A percentile compares a stretch with the other conserved stretches of the same genome.
Evolutionary conservation across 495 filamentous ascomycete species (phyloP).

Genomic region (Aspergillus olivimuriae): DNA sequence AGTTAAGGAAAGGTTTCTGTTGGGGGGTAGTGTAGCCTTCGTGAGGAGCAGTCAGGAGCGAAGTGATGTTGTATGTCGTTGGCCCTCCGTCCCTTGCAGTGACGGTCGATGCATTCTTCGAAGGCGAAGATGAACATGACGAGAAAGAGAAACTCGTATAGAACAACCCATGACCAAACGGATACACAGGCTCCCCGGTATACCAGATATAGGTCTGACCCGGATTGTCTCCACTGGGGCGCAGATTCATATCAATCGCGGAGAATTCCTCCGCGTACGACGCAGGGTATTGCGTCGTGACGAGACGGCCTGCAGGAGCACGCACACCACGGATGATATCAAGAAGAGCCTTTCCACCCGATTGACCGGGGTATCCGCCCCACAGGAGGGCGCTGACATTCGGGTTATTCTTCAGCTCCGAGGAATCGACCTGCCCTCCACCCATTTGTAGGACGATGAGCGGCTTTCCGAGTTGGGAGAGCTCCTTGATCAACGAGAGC

Average conservation of each 20-base stretch:
- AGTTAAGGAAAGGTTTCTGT: conserved; percentile 39
- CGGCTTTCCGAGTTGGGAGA: conserved; percentile 46
- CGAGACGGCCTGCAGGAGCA: conserved; percentile 52
- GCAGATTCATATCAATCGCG: conserved; percentile 51
- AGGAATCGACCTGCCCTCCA: conserved; percentile 52
- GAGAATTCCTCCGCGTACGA: conserved; percentile 47
- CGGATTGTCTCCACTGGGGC: conserved; percentile 35
- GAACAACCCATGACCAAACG: conserved; percentile 52
- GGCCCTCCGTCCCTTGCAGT: too few species aligned
- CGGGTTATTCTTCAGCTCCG: conserved; percentile 40
- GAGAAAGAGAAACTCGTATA: conserved; percentile 39
- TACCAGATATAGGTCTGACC: conserved; percentile 62
- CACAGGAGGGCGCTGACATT: conserved; percentile 50
- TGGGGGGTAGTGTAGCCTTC: conserved; percentile 19
- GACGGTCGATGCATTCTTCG: not conserved
- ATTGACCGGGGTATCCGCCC: conserved; percentile 57
- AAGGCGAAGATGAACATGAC: conserved; percentile 14
- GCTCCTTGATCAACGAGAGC: conserved; percentile 46
- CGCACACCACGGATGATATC: conserved; percentile 49
- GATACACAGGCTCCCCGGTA: conserved; percentile 44
- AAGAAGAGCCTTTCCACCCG: conserved; percentile 47
- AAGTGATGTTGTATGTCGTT: conserved; percentile 28
- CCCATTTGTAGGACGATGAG: conserved; percentile 55
- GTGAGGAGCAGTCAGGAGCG: conserved; percentile 21
- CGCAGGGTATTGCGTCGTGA: conserved; percentile 52